Conservation (phyloP, 106 monocot genomes). For the Chionographis japonica region DNA sequence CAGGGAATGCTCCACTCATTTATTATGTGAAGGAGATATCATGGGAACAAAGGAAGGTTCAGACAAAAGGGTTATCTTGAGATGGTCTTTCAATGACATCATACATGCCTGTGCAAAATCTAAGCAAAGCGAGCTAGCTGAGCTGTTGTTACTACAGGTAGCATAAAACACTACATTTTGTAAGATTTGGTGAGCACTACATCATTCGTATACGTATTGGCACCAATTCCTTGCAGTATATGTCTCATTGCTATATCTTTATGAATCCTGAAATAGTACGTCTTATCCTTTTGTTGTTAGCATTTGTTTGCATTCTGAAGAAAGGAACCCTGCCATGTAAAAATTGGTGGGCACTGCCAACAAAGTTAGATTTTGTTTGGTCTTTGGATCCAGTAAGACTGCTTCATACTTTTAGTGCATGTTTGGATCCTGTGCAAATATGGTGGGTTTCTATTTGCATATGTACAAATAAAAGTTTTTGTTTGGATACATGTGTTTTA, state of each 20-base stretch:
- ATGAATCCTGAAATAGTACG: too few relatives aligned
- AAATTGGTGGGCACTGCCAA: too few relatives aligned
- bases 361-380: too few relatives aligned
- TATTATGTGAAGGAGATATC: not conserved
- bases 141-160: constrained; percentile 62
- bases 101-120: constrained; percentile 41
- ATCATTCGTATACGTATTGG: not conserved
- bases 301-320: not conserved
- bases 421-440: too few relatives aligned
- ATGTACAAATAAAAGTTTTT: too few relatives aligned
- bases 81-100: constrained; percentile 60
- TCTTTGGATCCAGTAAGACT: too few relatives aligned
- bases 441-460: too few relatives aligned
- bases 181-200: not conserved
- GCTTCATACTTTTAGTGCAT: too few relatives aligned
- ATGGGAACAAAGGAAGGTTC: not conserved
- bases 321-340: too few relatives aligned
- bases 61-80: constrained; percentile 14
- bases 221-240: not conserved
- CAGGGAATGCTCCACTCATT: not conserved
- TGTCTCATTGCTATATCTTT: too few relatives aligned
- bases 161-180: not conserved
- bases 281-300: not conserved
- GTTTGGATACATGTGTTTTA: too few relatives aligned
- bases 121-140: constrained; percentile 43